These are phyloP conservation scores for Decorospora gaudefroyi DNA, from an alignment of 2,329 filamentous ascomycete genomes.

Conservation along the genomic window DNA sequence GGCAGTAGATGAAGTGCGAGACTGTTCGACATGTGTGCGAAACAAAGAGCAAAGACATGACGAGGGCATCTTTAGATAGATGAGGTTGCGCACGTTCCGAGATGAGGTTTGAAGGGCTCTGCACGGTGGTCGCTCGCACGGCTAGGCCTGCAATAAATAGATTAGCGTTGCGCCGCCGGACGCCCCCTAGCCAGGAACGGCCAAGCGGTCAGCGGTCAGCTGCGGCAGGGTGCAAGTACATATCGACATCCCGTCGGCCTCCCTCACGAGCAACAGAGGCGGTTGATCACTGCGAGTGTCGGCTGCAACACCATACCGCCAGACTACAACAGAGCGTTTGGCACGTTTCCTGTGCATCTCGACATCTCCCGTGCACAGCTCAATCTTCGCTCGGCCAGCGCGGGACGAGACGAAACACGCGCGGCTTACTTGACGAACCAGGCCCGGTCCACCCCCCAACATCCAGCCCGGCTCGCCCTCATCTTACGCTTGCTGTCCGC, in stretches of 20 bases:
- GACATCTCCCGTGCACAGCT: conserved; percentile 16
- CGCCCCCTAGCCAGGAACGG: conserved; percentile 19
- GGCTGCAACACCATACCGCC: conserved; percentile 12
- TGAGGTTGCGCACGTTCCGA: neutral
- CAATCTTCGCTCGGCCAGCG: conserved; percentile 23
- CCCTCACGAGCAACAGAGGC: conserved; percentile 3
- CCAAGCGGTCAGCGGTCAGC: conserved; percentile 11
- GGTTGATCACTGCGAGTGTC: neutral
- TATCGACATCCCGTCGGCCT: conserved; percentile 2
- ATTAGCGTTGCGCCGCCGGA: conserved; percentile 17
- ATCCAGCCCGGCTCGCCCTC: conserved; percentile 16
- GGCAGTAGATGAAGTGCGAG: conserved; percentile 8
- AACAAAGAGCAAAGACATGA: neutral
- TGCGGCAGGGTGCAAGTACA: conserved; percentile 8
- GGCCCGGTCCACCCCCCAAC: conserved; percentile 20
- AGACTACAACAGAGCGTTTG: conserved; percentile 7
- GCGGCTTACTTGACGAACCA: conserved; percentile 17
- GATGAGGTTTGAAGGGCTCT: neutral
- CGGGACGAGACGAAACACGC: conserved; percentile 27
- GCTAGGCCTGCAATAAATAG: conserved; percentile 25
- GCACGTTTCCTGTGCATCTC: conserved; percentile 12
- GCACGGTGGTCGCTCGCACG: conserved; percentile 11
- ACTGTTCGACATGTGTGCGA: conserved; percentile 2
- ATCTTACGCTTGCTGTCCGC: conserved; percentile 10
- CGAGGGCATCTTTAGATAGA: neutral